Evolutionary conservation across 495 filamentous ascomycete genomes (phyloP).

Genomic region (Podospora tetraspora): DNA sequence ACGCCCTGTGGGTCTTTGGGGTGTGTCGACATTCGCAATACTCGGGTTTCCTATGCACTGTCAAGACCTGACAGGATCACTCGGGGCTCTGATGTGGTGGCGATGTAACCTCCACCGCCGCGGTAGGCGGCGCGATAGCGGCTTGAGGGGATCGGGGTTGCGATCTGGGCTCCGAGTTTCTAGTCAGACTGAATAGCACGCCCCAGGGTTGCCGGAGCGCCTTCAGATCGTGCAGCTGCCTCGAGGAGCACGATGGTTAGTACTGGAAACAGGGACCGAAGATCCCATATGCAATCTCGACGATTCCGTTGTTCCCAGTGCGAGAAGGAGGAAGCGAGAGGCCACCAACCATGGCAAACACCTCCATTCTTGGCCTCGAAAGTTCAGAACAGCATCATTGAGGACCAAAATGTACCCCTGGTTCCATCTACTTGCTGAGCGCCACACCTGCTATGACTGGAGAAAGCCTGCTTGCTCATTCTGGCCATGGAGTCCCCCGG

Average conservation of each 20-base stretch:
- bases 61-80: background rate
- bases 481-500: background rate
- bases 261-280: constrained; percentile 1
- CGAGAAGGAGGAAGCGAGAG: background rate
- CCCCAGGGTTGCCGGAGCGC: background rate
- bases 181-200: background rate
- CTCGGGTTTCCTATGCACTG: background rate
- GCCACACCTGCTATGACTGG: background rate
- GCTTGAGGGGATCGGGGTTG: background rate
- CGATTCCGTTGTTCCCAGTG: background rate
- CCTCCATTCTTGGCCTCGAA: background rate
- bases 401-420: background rate
- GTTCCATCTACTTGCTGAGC: background rate
- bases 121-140: background rate
- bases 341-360: background rate
- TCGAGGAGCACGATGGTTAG: background rate
- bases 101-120: background rate
- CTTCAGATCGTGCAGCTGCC: background rate
- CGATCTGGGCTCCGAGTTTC: background rate
- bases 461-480: background rate
- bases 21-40: background rate
- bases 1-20: background rate
- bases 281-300: constrained; percentile 2
- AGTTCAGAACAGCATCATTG: background rate
- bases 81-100: background rate